These are phyloP conservation scores for Jamesozyma hellenica DNA, from an alignment of 805 yeast species.

Conservation along the genomic window DNA sequence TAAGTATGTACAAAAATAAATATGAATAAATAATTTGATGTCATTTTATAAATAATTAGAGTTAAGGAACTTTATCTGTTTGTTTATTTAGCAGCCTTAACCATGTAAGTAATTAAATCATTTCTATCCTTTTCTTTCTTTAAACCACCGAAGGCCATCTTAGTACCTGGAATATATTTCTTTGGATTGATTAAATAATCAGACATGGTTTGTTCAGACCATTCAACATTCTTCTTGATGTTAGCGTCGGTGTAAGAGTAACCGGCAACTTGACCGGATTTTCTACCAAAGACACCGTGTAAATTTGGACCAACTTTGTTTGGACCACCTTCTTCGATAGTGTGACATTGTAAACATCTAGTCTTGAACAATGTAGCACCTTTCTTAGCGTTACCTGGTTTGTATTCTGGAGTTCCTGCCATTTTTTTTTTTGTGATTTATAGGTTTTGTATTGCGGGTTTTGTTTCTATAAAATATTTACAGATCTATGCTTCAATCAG, in stretches of 20 bases:
- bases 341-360: conserved; percentile 98
- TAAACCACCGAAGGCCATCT: conserved; percentile 99
- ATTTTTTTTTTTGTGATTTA: background rate
- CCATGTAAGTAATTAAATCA: conserved; percentile 85
- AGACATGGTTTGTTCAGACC: conserved; percentile 82
- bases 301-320: conserved; percentile 99
- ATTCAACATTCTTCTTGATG: conserved; percentile 85
- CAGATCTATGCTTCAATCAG: too few species aligned
- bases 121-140: conserved; percentile 98
- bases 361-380: conserved; percentile 98
- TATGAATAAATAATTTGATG: conserved; percentile 1
- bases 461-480: background rate
- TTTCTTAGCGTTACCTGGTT: conserved; percentile 48
- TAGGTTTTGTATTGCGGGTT: background rate
- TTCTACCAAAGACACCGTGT: conserved; percentile 88
- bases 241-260: conserved; percentile 97
- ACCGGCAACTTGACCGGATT: conserved; percentile 85
- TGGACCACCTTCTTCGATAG: conserved; percentile 91
- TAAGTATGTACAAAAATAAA: background rate
- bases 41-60: too few species aligned
- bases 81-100: conserved; percentile 37
- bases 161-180: conserved; percentile 99
- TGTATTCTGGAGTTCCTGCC: conserved; percentile 2
- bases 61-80: too few species aligned
- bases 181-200: conserved; percentile 98